Percentiles rank a stretch among this genome's conserved stretches.
These are phyloP conservation scores for Gonapodya sp. DNA, from an alignment of 192 early-diverging fungal genomes.

Conservation along the genomic window DNA sequence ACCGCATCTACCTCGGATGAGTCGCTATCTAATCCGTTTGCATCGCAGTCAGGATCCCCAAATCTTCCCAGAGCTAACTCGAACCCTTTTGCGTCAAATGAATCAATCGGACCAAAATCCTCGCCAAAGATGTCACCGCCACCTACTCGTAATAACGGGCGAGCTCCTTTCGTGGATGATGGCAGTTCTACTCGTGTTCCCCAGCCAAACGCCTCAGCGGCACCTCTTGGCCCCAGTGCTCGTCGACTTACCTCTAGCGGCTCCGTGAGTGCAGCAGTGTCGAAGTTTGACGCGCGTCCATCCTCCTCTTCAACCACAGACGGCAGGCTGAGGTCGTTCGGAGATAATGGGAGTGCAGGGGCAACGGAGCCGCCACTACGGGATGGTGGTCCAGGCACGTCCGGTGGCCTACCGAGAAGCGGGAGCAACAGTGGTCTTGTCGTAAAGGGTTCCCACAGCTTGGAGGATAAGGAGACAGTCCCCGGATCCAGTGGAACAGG, in stretches of 20 bases:
- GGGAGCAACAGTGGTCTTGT: too few species aligned
- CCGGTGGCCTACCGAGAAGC: too few species aligned
- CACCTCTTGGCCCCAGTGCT: background rate
- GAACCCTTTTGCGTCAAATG: background rate
- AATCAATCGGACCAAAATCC: background rate
- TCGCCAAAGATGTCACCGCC: background rate
- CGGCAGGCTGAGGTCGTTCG: too few species aligned
- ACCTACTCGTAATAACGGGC: background rate
- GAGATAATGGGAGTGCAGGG: too few species aligned
- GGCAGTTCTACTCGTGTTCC: background rate
- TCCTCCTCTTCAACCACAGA: too few species aligned
- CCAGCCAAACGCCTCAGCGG: background rate
- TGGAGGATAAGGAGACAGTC: too few species aligned
- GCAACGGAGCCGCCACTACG: too few species aligned
- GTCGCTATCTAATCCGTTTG: background rate
- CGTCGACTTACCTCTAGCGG: background rate
- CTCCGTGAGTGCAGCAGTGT: background rate
- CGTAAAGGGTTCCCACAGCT: too few species aligned
- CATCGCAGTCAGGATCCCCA: background rate
- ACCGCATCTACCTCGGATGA: background rate
- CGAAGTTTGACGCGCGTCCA: background rate
- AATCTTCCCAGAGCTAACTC: background rate
- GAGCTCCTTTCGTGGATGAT: too few species aligned
- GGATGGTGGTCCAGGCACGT: too few species aligned
- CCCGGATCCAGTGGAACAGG: too few species aligned